Conservation (phyloP, 306 rosid genomes). For the Abrus pulchellus region DNA sequence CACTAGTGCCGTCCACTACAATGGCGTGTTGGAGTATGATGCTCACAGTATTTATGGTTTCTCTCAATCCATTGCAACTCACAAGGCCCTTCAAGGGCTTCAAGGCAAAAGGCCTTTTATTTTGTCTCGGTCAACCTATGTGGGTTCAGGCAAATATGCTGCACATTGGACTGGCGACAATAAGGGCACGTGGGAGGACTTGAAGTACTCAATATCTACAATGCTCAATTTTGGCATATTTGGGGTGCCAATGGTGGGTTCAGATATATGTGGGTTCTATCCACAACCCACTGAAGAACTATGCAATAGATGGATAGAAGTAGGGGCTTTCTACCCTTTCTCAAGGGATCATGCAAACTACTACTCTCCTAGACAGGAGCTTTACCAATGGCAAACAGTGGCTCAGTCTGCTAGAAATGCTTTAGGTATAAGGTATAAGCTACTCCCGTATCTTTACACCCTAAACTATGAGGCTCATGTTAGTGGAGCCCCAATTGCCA, state of each 20-base stretch:
- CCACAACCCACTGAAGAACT: constrained; percentile 95
- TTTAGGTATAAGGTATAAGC: constrained; percentile 83
- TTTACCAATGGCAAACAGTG: constrained; percentile 94
- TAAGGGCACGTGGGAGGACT: constrained; percentile 86
- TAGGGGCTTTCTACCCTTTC: constrained; percentile 97
- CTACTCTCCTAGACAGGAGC: constrained; percentile 96
- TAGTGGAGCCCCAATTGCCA: constrained; percentile 91
- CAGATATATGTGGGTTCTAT: constrained; percentile 96
- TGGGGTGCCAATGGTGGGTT: constrained; percentile 98
- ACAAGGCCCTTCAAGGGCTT: constrained; percentile 81
- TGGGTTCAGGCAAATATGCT: constrained; percentile 87
- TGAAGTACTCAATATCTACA: constrained; percentile 86
- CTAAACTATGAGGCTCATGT: constrained; percentile 87
- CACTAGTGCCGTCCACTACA: constrained; percentile 91
- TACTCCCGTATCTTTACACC: constrained; percentile 94
- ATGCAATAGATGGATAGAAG: constrained; percentile 97
- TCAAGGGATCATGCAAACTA: constrained; percentile 95
- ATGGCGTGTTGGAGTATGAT: constrained; percentile 89
- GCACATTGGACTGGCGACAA: constrained; percentile 99
- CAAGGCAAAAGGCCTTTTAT: constrained; percentile 92
- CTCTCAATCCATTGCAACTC: constrained; percentile 86
- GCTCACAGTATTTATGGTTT: constrained; percentile 97
- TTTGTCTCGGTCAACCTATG: constrained; percentile 85
- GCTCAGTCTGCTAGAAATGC: constrained; percentile 92
- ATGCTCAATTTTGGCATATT: constrained; percentile 94